These are phyloP conservation scores for Penicillium sp. DNA, from an alignment of 2,329 filamentous ascomycete genomes.

Conservation along the genomic window DNA sequence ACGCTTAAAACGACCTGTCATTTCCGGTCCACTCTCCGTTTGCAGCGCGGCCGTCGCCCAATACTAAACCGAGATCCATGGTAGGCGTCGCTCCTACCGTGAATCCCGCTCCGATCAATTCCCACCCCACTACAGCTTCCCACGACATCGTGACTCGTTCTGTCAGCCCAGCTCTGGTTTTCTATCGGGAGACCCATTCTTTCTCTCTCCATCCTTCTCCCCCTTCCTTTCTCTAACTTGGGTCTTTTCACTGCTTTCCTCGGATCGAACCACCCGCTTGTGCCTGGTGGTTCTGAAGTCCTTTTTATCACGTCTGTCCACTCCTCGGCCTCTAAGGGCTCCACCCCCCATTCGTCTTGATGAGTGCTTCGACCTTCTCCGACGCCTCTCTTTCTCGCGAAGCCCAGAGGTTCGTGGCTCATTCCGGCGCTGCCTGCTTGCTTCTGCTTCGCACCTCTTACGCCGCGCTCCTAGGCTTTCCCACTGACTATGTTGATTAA, in stretches of 20 bases:
- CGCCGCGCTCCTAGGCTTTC: conserved; percentile 6
- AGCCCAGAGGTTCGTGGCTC: conserved; percentile 37
- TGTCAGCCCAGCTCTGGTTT: conserved; percentile 7
- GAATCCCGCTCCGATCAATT: conserved; percentile 13
- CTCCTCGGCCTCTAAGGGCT: conserved; percentile 16
- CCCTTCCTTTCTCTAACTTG: conserved; percentile 12
- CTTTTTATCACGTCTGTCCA: too few relatives aligned
- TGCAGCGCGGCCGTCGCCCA: background rate
- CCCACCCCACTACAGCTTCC: conserved; percentile 19
- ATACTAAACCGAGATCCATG: conserved; percentile 17
- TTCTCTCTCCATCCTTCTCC: conserved; percentile 16
- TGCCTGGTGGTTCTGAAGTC: conserved; percentile 9
- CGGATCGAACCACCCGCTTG: conserved; percentile 19
- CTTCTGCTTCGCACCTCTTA: conserved; percentile 2
- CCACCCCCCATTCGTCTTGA: conserved; percentile 33
- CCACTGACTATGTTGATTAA: conserved; percentile 39
- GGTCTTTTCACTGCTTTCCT: conserved; percentile 8
- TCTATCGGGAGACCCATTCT: conserved; percentile 21
- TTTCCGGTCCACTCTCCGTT: too few relatives aligned
- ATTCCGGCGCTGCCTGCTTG: conserved; percentile 1
- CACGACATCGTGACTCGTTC: conserved; percentile 23
- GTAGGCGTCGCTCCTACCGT: conserved; percentile 13
- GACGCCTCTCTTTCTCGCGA: conserved; percentile 40
- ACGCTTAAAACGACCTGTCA: too few relatives aligned
- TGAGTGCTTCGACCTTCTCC: conserved; percentile 39